Percentiles rank a stretch among this genome's conserved stretches.
These are phyloP conservation scores for Aspergillus uvarum DNA, from an alignment of 2,329 filamentous ascomycete genomes.

Conservation along the genomic window DNA sequence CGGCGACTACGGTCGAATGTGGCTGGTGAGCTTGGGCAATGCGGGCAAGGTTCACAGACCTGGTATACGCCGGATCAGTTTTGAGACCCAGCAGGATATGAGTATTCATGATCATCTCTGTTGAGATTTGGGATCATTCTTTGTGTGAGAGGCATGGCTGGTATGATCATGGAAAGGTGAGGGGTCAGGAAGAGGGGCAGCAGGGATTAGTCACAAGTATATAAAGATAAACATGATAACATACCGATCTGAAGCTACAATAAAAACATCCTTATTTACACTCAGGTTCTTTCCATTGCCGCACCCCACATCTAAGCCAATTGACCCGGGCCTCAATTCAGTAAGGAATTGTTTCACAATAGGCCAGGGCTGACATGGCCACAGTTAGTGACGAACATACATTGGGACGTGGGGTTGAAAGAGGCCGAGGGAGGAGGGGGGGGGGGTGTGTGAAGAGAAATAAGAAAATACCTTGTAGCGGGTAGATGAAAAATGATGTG, in stretches of 20 bases:
- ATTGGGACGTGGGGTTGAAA: neutral
- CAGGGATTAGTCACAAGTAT: neutral
- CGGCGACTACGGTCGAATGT: conserved; percentile 73
- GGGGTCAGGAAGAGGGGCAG: neutral
- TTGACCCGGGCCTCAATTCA: conserved; percentile 63
- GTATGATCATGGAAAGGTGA: no score
- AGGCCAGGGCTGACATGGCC: conserved; percentile 71
- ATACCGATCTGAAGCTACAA: conserved; percentile 82
- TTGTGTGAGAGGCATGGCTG: neutral
- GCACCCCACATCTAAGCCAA: conserved; percentile 90
- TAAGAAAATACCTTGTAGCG: conserved; percentile 60
- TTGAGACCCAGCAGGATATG: neutral
- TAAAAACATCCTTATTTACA: conserved; percentile 74
- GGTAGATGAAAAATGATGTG: conserved; percentile 50
- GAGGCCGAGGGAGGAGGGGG: neutral
- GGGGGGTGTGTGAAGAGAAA: conserved; percentile 20
- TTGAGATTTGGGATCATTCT: neutral
- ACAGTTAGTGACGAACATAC: neutral
- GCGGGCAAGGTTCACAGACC: conserved; percentile 58
- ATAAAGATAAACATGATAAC: conserved; percentile 37
- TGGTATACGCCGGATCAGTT: conserved; percentile 29
- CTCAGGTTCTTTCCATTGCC: conserved; percentile 94
- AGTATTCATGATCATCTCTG: conserved; percentile 5
- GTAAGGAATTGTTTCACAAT: conserved; percentile 78
- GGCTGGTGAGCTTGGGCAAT: conserved; percentile 60